A percentile compares a stretch with the other conserved stretches of the same genome.
Conservation (phyloP, 2,329 filamentous ascomycete species). For the Seiridium unicorne region DNA sequence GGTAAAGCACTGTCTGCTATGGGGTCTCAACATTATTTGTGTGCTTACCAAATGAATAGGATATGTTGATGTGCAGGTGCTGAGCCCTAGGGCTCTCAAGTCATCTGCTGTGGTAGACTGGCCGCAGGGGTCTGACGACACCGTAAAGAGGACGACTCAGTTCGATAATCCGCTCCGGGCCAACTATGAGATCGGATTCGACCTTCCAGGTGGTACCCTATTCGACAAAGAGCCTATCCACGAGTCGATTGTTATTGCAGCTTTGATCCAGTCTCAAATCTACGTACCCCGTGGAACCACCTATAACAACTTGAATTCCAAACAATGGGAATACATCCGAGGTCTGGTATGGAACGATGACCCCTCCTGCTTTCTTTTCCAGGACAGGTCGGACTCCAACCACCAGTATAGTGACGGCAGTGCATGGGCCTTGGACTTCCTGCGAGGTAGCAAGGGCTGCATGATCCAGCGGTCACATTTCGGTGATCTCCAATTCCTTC, state of each 20-base stretch:
- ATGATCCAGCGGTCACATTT: conserved; percentile 12
- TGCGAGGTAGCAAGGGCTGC: background rate
- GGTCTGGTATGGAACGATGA: conserved; percentile 1
- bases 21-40: no score
- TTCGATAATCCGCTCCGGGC: no score
- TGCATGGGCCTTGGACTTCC: background rate
- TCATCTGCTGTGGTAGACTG: no score
- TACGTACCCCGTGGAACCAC: background rate
- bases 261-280: background rate
- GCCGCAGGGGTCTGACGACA: no score
- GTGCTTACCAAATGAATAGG: no score
- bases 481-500: conserved; percentile 12
- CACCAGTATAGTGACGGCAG: background rate
- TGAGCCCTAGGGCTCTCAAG: no score
- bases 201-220: no score
- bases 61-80: no score
- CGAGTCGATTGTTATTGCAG: background rate
- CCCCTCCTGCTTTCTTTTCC: background rate
- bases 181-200: no score
- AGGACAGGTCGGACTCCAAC: background rate
- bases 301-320: background rate
- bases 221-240: background rate
- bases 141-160: no score
- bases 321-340: background rate
- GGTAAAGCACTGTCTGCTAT: no score